These are phyloP conservation scores for Pseudogymnoascus sp. DNA, from an alignment of 2,329 filamentous ascomycete species.

Conservation along the genomic window DNA sequence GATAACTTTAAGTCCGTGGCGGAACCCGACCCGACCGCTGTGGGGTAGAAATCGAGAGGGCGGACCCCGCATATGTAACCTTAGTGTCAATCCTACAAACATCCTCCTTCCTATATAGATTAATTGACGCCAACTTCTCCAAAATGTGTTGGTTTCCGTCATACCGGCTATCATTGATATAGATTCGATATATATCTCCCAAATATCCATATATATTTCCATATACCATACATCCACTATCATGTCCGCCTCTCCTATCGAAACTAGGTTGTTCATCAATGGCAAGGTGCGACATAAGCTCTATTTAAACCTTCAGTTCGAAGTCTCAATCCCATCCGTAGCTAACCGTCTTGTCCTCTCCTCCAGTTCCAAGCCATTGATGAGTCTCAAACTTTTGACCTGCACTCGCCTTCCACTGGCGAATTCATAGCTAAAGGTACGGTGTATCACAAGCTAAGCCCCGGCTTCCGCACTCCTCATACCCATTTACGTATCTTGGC, in stretches of 20 bases:
- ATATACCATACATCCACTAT: neutral
- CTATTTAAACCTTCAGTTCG: neutral
- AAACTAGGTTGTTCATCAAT: conserved; percentile 14
- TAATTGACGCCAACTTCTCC: neutral
- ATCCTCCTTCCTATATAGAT: neutral
- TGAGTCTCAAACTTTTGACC: neutral
- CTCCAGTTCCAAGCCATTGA: neutral
- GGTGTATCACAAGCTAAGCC: neutral
- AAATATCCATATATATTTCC: neutral
- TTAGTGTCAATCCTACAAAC: neutral
- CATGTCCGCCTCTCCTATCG: neutral
- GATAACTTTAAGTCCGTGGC: neutral
- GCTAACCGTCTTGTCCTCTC: neutral
- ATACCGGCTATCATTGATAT: neutral
- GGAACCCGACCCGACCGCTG: neutral
- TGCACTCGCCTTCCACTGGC: neutral
- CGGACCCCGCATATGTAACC: conserved; percentile 4
- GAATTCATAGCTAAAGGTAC: conserved; percentile 1
- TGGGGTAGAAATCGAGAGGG: neutral
- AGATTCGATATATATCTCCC: neutral
- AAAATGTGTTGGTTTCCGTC: neutral
- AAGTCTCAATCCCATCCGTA: neutral
- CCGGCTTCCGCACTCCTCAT: neutral
- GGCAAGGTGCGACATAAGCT: neutral
- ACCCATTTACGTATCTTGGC: neutral